Evolutionary conservation across 208 protist genomes (phyloP), one percentile per base, ranked within the genome.

Genomic region (Crithidia brevicula): DNA sequence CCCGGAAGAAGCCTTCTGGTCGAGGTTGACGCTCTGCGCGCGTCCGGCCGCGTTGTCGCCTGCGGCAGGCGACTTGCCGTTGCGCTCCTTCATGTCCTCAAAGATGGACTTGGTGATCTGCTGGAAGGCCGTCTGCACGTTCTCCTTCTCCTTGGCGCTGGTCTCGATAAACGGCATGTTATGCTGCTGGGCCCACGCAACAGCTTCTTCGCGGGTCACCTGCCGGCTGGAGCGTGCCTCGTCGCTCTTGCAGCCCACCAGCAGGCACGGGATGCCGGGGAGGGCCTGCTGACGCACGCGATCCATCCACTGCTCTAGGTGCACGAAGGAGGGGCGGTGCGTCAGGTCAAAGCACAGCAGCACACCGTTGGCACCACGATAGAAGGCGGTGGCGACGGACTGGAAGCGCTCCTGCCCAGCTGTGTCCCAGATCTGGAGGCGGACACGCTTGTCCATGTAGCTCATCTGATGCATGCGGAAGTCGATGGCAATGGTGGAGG

Each of bases 291-390:
- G 96, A 33, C 90, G 69, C 67, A 99, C 89, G 69, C 98, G 97
- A 67, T 98, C 98, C 71, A 99, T 97, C 98, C 98, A 99, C 82
- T 98, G 96, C 42, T 99, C 96, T 18, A 98, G 92, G 76, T 98
- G 97, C 30, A 89, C 64, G 71, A 98, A 99, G 42, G 96, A 98
- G 25, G 98, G 88, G 33, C 93, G 84, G 85, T 99, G 97, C 7
- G 98, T 99, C 52, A 99, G 93, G 76, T 99, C 98, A 74, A 99
- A 99, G 73, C 98, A 98, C 7, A 99, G 80, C 62, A 99, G 71
- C n/a, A 96, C 93, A 50, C 90, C 95, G 72, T 96, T 95, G 10
- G 95, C 92, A 15, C 92, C 92, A 50, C 95, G 85, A 68, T 98
- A 98, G 73, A 96, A 98, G n/a, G 91, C 93, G 4, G 89, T 95